phyloP scores from a whole-genome alignment of 139 green algal genomes.

The Microglena sp. region DNA sequence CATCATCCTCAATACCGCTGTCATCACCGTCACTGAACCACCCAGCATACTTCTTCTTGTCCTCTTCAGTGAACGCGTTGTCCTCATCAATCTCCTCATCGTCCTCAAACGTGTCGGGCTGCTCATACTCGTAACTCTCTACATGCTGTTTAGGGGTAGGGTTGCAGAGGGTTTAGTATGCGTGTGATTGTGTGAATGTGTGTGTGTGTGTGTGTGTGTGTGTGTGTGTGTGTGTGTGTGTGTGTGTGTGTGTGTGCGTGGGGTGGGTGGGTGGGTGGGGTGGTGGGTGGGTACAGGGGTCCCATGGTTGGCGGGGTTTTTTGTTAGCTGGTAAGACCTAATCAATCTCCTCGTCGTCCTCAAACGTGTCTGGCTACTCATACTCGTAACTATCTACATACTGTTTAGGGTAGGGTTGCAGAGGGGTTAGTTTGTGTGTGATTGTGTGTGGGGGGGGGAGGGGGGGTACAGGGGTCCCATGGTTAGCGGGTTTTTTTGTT shows the following conservation, averaged over 20 bases:
- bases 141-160: slow-evolving; percentile 46
- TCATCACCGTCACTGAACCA: slow-evolving; percentile 48
- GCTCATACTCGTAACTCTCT: slow-evolving; percentile 84
- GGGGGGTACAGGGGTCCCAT: too few species aligned
- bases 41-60: slow-evolving; percentile 67
- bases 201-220: not conserved
- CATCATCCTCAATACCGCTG: slow-evolving; percentile 28
- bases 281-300: too few species aligned
- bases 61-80: slow-evolving; percentile 77
- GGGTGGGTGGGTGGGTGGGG: too few species aligned
- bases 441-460: too few species aligned
- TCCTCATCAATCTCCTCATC: slow-evolving; percentile 97
- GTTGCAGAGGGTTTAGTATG: not conserved
- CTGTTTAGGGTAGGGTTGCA: slow-evolving; percentile 30
- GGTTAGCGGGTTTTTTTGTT: too few species aligned
- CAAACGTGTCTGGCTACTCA: slow-evolving; percentile 76
- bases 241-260: too few species aligned
- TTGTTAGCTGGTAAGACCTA: too few species aligned
- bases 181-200: not conserved
- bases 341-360: slow-evolving; percentile 96
- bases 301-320: too few species aligned
- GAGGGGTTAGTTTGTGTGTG: too few species aligned
- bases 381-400: slow-evolving; percentile 85
- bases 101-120: slow-evolving; percentile 83
- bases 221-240: slow-evolving; percentile 2